Percentiles rank a stretch among this genome's conserved stretches.
Evolutionary conservation across 176 grass and related monocot genomes (phyloP).

Genomic region (Phragmites australis): DNA sequence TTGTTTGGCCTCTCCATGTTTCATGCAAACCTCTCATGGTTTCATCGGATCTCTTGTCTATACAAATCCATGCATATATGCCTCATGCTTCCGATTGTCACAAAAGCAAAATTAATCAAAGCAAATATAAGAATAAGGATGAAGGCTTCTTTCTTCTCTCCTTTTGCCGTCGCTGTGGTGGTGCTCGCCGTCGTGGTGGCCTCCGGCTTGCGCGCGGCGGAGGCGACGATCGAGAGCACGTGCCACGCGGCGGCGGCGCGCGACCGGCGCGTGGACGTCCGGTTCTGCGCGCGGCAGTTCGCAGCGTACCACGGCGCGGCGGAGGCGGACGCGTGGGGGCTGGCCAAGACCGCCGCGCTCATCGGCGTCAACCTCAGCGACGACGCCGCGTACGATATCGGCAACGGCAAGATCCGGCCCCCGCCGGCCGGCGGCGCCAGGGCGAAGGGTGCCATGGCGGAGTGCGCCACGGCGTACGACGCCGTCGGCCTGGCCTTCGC

Average conservation of each 20-base stretch:
- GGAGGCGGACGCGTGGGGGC: conserved; percentile 48
- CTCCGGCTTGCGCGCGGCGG: background rate
- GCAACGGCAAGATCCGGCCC: conserved; percentile 28
- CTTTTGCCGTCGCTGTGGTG: background rate
- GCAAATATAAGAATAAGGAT: background rate
- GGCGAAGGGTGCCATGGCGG: conserved; percentile 20
- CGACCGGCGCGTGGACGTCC: conserved; percentile 24
- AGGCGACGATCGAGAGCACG: conserved; percentile 52
- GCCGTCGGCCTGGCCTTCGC: conserved; percentile 36
- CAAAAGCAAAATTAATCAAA: background rate
- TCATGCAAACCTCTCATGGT: conserved; percentile 13
- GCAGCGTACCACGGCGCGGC: conserved; percentile 33
- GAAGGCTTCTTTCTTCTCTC: background rate
- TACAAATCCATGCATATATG: background rate
- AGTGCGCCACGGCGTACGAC: conserved; percentile 41
- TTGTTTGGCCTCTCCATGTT: conserved; percentile 26
- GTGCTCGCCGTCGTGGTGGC: background rate
- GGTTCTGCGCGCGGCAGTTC: conserved; percentile 42
- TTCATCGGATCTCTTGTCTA: background rate
- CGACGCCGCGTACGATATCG: conserved; percentile 44
- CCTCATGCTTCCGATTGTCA: background rate
- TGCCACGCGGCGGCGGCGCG: conserved; percentile 28
- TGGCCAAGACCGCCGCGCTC: conserved; percentile 34
- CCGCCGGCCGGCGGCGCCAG: background rate
- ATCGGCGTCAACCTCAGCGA: conserved; percentile 45